These are phyloP conservation scores for Brassica carinata DNA, from an alignment of 345 rosid species.

Conservation along the genomic window DNA sequence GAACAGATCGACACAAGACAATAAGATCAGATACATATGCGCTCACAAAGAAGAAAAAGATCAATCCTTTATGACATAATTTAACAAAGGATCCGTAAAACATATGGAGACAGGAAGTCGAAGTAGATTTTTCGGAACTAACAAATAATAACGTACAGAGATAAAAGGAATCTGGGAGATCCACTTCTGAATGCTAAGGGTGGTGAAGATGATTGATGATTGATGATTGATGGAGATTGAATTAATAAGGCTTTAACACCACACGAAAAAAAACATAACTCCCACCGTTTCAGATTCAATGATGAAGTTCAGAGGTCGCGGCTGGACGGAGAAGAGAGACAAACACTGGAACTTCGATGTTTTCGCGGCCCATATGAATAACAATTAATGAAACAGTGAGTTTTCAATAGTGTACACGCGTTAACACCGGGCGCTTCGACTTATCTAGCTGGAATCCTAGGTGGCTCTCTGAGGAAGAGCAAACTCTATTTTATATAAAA, in stretches of 20 bases:
- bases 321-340: too few species aligned
- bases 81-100: slow-evolving; percentile 28
- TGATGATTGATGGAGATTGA: not conserved
- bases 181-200: slow-evolving; percentile 15
- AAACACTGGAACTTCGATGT: too few species aligned
- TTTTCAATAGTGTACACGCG: too few species aligned
- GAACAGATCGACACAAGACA: slow-evolving; percentile 31
- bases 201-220: not conserved
- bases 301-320: too few species aligned
- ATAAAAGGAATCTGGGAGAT: slow-evolving; percentile 37
- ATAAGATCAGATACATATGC: not conserved
- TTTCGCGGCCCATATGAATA: too few species aligned
- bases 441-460: too few species aligned
- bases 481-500: too few species aligned
- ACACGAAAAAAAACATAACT: too few species aligned
- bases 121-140: slow-evolving; percentile 22
- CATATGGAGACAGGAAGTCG: not conserved
- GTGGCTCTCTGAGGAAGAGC: too few species aligned
- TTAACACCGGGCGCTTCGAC: too few species aligned
- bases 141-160: slow-evolving; percentile 18
- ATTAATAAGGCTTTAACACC: not conserved
- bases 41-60: slow-evolving; percentile 11
- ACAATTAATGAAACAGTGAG: too few species aligned
- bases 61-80: not conserved
- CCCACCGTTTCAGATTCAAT: too few species aligned